Percentiles rank a stretch among this genome's conserved stretches.
phyloP scores from a whole-genome alignment of 805 yeast genomes.

The Candida germanica region DNA sequence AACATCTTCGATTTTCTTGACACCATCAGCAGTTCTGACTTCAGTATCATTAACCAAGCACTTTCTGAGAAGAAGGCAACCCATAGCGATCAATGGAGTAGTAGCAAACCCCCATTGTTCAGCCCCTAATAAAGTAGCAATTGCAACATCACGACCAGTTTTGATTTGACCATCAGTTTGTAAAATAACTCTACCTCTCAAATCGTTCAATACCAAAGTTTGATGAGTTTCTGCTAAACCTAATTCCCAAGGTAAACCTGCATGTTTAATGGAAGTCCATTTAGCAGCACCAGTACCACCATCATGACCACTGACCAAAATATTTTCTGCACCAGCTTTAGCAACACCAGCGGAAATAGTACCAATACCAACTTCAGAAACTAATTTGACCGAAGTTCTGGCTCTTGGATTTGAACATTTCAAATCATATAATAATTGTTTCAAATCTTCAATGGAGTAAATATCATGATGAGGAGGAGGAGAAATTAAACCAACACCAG shows the following conservation, averaged over 20 bases:
- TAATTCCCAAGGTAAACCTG: conserved; percentile 98
- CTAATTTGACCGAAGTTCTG: conserved; percentile 92
- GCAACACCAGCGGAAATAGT: conserved; percentile 99
- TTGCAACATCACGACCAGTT: conserved; percentile 95
- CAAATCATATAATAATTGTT: conserved; percentile 92
- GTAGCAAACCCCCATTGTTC: conserved; percentile 99
- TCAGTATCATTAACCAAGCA: conserved; percentile 14
- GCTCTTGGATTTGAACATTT: conserved; percentile 98
- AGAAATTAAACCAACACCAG: conserved; percentile 93
- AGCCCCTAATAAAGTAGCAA: conserved; percentile 95
- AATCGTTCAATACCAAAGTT: conserved; percentile 90
- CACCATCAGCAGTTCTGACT: conserved; percentile 4
- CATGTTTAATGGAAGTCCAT: conserved; percentile 94
- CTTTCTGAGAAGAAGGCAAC: conserved; percentile 94
- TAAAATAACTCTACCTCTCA: conserved; percentile 91
- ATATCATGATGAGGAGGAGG: conserved; percentile 99
- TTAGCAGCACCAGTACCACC: conserved; percentile 99
- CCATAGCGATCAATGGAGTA: conserved; percentile 94
- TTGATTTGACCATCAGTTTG: conserved; percentile 99
- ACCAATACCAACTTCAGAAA: conserved; percentile 98
- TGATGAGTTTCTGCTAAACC: conserved; percentile 98
- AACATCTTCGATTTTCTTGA: conserved; percentile 4
- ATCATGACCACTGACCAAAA: conserved; percentile 94
- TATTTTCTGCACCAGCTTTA: conserved; percentile 96
- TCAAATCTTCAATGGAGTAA: conserved; percentile 95